Evolutionary conservation across 2,329 filamentous ascomycete species (phyloP), one percentile per base, ranked within the genome.

Genomic region (Cytospora mali): DNA sequence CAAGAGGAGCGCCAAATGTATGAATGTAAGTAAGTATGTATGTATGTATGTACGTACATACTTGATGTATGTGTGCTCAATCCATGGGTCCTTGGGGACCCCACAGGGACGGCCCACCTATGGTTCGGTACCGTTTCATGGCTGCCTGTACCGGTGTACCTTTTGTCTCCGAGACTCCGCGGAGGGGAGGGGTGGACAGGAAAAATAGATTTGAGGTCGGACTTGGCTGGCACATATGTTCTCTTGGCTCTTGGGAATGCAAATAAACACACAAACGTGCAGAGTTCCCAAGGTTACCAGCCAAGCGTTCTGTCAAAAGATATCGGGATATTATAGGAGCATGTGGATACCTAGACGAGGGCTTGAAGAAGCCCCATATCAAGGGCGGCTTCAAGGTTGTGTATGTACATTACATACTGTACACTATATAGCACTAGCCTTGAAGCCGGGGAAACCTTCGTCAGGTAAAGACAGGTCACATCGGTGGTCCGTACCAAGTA

Each of bases 121-220:
- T 51, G 55, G 35, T 55, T 35, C 31, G 55, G 50, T 42, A 21
- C 58, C 50, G 61, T 63, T 63, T 63, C 61, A 63, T 54, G 49
- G 29, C 60, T 50, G 48, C 53, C 23, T 56, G 28, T 62, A 31
- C 39, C 54, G 46, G 60, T 46, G 16, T 25, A 48, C 33, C 14
- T 31, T 6, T n/a, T 46, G 28, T 33, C 31, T 28, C 46, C 6
- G 39, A 4, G 33, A 21, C n/a, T n/a, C 52, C 21, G 28, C 16
- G 28, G n/a, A n/a, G n/a, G n/a, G n/a, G n/a, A n/a, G n/a, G n/a
- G n/a, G n/a, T n/a, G n/a, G n/a, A n/a, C n/a, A n/a, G n/a, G n/a
- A n/a, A n/a, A n/a, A n/a, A n/a, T n/a, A n/a, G n/a, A n/a, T n/a
- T n/a, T n/a, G n/a, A n/a, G n/a, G n/a, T n/a, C n/a, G n/a, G n/a